These are phyloP conservation scores for Lablab purpureus DNA, from an alignment of 306 rosid genomes.

Conservation along the genomic window DNA sequence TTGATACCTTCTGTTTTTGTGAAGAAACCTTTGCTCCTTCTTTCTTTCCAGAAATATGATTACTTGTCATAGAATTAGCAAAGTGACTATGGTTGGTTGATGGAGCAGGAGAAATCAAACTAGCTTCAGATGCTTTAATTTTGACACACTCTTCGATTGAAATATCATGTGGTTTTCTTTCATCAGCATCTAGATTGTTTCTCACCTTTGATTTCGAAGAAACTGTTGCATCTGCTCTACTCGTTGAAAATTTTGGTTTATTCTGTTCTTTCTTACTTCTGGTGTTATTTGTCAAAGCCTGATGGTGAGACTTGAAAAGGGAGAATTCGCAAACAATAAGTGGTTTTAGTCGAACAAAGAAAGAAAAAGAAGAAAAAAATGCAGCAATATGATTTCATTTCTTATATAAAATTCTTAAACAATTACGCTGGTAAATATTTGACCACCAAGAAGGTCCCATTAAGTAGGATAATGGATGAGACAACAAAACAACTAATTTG, in stretches of 20 bases:
- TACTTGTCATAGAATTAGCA: conserved; percentile 33
- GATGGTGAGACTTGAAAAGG: conserved; percentile 7
- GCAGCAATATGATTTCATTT: conserved; percentile 12
- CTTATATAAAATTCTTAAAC: neutral
- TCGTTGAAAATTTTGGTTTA: conserved; percentile 49
- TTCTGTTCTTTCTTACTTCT: conserved; percentile 46
- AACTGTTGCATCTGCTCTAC: conserved; percentile 40
- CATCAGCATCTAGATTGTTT: conserved; percentile 41
- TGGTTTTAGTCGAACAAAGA: neutral
- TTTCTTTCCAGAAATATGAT: conserved; percentile 40
- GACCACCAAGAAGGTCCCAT: neutral
- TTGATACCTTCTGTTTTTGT: conserved; percentile 43
- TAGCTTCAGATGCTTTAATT: conserved; percentile 22
- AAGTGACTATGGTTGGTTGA: conserved; percentile 31
- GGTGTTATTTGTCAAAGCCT: conserved; percentile 48
- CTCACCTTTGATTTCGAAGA: conserved; percentile 48
- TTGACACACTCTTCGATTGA: conserved; percentile 36
- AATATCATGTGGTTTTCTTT: conserved; percentile 23
- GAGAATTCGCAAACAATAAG: conserved; percentile 22
- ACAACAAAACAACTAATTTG: neutral
- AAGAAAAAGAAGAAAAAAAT: neutral
- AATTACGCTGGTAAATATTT: neutral
- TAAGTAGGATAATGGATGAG: neutral
- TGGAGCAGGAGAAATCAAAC: conserved; percentile 47
- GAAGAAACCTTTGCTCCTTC: conserved; percentile 43